These are phyloP conservation scores for Colletotrichum tanaceti DNA, from an alignment of 2,329 filamentous ascomycete species.

Conservation along the genomic window DNA sequence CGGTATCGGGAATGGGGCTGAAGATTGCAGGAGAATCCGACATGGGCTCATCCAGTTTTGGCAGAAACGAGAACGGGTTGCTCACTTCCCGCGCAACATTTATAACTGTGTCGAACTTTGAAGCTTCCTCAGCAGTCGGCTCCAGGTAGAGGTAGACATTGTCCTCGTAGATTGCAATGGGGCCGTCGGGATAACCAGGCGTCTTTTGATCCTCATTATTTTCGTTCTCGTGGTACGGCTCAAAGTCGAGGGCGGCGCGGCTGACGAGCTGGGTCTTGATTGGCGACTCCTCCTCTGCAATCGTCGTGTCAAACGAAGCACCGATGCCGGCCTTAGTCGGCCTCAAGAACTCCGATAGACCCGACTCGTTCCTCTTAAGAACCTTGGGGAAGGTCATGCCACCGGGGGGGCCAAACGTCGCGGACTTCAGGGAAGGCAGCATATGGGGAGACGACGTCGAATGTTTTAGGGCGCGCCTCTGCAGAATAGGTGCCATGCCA, in stretches of 20 bases:
- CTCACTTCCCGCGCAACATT: conserved; percentile 86
- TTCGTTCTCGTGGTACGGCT: conserved; percentile 73
- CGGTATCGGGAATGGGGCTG: conserved; percentile 66
- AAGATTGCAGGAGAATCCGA: conserved; percentile 50
- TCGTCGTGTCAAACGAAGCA: conserved; percentile 55
- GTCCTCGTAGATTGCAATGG: conserved; percentile 83
- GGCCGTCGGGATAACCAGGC: conserved; percentile 83
- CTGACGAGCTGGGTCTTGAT: conserved; percentile 73
- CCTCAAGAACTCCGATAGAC: conserved; percentile 68
- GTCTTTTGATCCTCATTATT: conserved; percentile 84
- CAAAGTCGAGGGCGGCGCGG: conserved; percentile 66
- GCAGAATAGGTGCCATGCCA: conserved; percentile 67
- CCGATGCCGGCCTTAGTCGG: conserved; percentile 59
- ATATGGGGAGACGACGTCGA: conserved; percentile 76
- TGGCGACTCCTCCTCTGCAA: conserved; percentile 67
- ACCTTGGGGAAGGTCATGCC: conserved; percentile 74
- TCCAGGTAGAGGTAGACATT: conserved; percentile 84
- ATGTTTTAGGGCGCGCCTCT: conserved; percentile 73
- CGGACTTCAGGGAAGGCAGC: conserved; percentile 68
- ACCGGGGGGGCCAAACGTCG: conserved; percentile 69
- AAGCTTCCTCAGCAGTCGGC: conserved; percentile 80
- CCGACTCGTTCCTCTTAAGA: conserved; percentile 68
- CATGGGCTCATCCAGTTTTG: conserved; percentile 47
- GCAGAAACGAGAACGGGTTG: conserved; percentile 72
- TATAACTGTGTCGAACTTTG: conserved; percentile 83